Conservation (phyloP, 768 basidiomycete species). For the Pholiota microspora region DNA sequence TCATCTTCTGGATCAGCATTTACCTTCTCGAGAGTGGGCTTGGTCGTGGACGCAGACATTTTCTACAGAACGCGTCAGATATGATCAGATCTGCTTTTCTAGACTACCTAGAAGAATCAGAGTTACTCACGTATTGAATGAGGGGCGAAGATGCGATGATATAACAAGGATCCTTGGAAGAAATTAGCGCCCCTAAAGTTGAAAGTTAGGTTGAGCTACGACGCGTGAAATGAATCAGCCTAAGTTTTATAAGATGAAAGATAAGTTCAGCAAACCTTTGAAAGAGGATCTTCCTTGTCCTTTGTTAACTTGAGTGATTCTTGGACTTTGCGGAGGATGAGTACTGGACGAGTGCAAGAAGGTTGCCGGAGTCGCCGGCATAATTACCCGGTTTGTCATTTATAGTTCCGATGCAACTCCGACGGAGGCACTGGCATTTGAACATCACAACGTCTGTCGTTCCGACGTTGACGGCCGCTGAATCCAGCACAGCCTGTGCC, state of each 20-base stretch:
- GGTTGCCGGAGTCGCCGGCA: neutral
- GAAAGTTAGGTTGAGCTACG: neutral
- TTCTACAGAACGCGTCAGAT: neutral
- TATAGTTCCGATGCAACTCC: neutral
- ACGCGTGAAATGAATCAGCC: neutral
- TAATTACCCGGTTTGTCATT: neutral
- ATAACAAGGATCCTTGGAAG: neutral
- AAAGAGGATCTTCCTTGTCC: neutral
- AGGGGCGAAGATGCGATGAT: neutral
- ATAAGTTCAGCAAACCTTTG: neutral
- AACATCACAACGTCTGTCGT: neutral
- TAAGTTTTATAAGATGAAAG: neutral
- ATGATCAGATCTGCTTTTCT: neutral
- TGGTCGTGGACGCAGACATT: conserved; percentile 8
- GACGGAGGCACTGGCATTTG: too few relatives aligned
- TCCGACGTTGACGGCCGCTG: neutral
- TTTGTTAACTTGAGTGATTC: neutral
- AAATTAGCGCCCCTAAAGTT: neutral
- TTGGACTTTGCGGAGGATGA: neutral
- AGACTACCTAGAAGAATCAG: neutral
- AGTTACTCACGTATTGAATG: neutral
- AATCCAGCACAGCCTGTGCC: neutral
- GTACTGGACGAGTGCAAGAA: neutral
- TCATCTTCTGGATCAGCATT: conserved; percentile 44
- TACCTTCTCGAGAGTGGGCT: conserved; percentile 21